Conservation (phyloP, 352 stramenopile genomes). For the Peronospora destructor region DNA sequence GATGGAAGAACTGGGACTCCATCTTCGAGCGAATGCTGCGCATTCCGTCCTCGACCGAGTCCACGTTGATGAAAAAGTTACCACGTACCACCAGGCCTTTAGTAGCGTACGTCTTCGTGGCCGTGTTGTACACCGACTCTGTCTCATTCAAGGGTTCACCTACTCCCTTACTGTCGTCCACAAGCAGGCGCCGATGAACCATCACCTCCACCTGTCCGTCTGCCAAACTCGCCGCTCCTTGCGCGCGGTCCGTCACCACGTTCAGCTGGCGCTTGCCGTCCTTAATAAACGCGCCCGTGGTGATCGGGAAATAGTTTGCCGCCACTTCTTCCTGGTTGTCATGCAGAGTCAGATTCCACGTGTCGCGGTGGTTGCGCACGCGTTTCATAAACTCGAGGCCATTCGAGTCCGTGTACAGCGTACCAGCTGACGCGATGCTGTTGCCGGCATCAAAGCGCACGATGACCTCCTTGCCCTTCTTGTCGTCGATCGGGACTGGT, state of each 20-base stretch:
- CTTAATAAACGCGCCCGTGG: slow-evolving; percentile 90
- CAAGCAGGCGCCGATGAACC: slow-evolving; percentile 91
- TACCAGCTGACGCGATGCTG: slow-evolving; percentile 42
- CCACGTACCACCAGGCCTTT: slow-evolving; percentile 64
- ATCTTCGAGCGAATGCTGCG: slow-evolving; percentile 51
- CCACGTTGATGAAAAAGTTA: slow-evolving; percentile 65
- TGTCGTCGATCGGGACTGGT: slow-evolving; percentile 60
- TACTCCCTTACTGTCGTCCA: slow-evolving; percentile 92
- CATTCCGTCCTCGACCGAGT: slow-evolving; percentile 46
- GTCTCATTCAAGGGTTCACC: slow-evolving; percentile 89
- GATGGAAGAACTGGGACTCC: slow-evolving; percentile 61
- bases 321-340: slow-evolving; percentile 90
- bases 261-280: slow-evolving; percentile 78
- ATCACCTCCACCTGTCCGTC: slow-evolving; percentile 95
- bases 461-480: slow-evolving; percentile 95
- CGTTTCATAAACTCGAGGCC: slow-evolving; percentile 91
- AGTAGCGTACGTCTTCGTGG: slow-evolving; percentile 45
- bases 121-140: slow-evolving; percentile 72
- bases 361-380: slow-evolving; percentile 82
- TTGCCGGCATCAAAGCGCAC: slow-evolving; percentile 75
- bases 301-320: slow-evolving; percentile 98
- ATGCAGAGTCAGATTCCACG: slow-evolving; percentile 82
- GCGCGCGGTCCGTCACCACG: slow-evolving; percentile 88
- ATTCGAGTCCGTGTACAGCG: slow-evolving; percentile 94
- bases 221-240: slow-evolving; percentile 87